Percentiles rank a stretch among this genome's conserved stretches.
phyloP scores from a whole-genome alignment of 805 yeast species.

The Ogataea ramenticola region DNA sequence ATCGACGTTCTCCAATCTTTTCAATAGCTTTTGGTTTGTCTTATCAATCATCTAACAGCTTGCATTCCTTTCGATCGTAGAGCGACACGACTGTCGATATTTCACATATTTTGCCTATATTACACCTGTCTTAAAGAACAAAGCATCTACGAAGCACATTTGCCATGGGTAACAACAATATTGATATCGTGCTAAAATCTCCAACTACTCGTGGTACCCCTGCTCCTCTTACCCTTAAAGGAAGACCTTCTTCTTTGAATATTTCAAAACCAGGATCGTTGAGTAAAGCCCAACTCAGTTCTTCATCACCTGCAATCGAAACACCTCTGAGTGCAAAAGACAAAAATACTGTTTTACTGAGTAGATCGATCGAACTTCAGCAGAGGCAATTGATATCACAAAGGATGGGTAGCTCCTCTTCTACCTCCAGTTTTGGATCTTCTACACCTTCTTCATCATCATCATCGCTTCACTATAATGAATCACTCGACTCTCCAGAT shows the following conservation, averaged over 20 bases:
- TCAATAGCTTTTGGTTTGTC: no score
- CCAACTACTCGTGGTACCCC: neutral
- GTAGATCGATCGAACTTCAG: constrained; percentile 16
- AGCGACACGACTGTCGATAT: no score
- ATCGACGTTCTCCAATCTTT: no score
- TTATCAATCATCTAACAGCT: no score
- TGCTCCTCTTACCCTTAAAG: neutral
- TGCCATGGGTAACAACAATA: no score
- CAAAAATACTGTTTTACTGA: constrained; percentile 9
- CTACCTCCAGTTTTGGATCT: neutral
- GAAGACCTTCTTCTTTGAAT: constrained; percentile 10
- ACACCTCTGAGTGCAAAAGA: constrained; percentile 12
- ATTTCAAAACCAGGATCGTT: constrained; percentile 6
- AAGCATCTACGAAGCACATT: no score
- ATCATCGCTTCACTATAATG: no score
- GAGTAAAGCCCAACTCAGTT: constrained; percentile 6
- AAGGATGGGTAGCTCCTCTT: constrained; percentile 1
- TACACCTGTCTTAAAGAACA: no score
- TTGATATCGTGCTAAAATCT: no score
- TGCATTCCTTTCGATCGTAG: no score
- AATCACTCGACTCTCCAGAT: no score
- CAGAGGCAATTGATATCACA: constrained; percentile 14
- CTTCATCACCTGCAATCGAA: neutral
- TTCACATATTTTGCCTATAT: no score
- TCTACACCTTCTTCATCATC: constrained; percentile 1